Conservation (phyloP, 2,329 filamentous ascomycete species). For the Fusarium oligoseptatum region DNA sequence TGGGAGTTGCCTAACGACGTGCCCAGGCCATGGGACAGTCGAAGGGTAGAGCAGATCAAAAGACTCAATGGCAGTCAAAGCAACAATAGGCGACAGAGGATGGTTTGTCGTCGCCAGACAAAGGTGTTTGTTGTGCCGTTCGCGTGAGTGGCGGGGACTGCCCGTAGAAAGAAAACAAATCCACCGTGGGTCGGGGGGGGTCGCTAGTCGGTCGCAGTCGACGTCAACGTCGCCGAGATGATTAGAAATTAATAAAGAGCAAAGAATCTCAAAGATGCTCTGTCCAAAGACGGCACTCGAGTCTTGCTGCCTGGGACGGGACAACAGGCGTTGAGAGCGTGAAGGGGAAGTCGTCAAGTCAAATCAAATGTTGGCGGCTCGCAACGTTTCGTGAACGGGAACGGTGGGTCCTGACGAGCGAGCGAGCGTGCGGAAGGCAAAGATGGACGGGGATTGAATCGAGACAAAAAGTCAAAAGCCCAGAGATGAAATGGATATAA, state of each 20-base stretch:
- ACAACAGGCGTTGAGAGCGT: slow-evolving; percentile 21
- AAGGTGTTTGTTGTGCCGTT: slow-evolving; percentile 40
- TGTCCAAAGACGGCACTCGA: slow-evolving; percentile 1
- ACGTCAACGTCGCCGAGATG: slow-evolving; percentile 29
- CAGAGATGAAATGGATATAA: slow-evolving; percentile 8
- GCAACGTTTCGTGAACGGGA: slow-evolving; percentile 43
- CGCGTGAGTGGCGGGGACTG: slow-evolving; percentile 42
- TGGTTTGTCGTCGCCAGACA: slow-evolving; percentile 16
- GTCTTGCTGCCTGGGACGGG: slow-evolving; percentile 18
- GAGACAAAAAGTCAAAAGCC: slow-evolving; percentile 10
- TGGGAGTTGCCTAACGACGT: slow-evolving; percentile 40
- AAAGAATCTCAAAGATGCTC: slow-evolving; percentile 12
- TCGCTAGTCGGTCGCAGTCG: slow-evolving; percentile 34
- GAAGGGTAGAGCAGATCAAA: slow-evolving; percentile 5
- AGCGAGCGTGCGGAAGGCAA: slow-evolving; percentile 16
- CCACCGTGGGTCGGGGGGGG: slow-evolving; percentile 19
- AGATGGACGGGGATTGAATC: slow-evolving; percentile 16
- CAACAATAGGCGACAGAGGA: slow-evolving; percentile 17
- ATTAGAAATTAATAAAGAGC: slow-evolving; percentile 42
- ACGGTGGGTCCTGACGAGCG: slow-evolving; percentile 41
- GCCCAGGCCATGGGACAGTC: slow-evolving; percentile 46
- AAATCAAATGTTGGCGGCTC: slow-evolving; percentile 37
- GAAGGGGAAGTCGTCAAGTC: slow-evolving; percentile 32
- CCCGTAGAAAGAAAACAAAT: slow-evolving; percentile 47
- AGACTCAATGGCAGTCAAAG: slow-evolving; percentile 14